Base-by-base conservation (phyloP, 208 protist species). In the Hexamita inflata region DNA sequence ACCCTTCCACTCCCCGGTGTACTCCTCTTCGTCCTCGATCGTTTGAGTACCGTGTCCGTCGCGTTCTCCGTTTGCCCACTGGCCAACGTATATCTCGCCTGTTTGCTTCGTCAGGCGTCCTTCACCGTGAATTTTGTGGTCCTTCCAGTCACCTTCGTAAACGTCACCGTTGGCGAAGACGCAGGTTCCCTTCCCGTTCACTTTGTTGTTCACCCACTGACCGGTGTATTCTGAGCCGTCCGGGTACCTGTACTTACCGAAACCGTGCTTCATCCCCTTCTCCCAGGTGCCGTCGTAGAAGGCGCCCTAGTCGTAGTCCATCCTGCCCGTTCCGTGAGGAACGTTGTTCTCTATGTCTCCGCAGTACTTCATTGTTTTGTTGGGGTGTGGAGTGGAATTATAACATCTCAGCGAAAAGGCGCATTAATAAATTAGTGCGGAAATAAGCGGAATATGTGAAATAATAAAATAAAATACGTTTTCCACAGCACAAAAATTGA, bases 11-110 rank as follows among this genome's bases (percentile, higher is more conserved):
- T 34, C 42, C 9, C 40, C 75, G 1, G 15, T 30, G 1, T 32
- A 19, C 26, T 61, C 2, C 24, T 74, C 68, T 9, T n/a, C 24
- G 13, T 58, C 11, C 29, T 73, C 11, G 13, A n/a, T 26, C 19
- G 77, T 4, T 11, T 76, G 79, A 2, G 15, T 78, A n/a, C 77
- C 77, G 2, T 60, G 4, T 19, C 77, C 77, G 41, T 41, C 29
- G 9, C 70, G 30, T n/a, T 75, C 34, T 19, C 79, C 77, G 41
- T 79, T 40, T 28, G 39, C 45, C 77, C 77, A 79, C 49, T 79
- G 38, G 7, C 77, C 77, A 9, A 35, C 59, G 41, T 79, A 79
- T 29, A 13, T 28, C 64, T n/a, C 28, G 40, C 11, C 11, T 28
- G 65, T 29, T 30, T 74, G 75, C 1, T 66, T 65, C 35, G 45